Conservation (phyloP, 176 grass and related monocot genomes). For the Triticum monococcum region DNA sequence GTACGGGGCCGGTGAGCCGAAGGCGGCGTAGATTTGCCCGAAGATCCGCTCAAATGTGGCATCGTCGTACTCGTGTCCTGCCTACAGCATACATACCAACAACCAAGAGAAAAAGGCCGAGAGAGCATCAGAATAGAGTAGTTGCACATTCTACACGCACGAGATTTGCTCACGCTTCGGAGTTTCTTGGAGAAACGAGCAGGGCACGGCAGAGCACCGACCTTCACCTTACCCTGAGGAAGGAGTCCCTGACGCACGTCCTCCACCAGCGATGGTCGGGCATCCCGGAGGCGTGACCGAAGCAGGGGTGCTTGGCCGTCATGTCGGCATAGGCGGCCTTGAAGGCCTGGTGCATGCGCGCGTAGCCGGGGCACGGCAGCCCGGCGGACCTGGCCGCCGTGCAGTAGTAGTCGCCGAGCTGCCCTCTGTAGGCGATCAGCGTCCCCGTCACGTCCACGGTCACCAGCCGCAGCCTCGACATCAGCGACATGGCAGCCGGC, state of each 20-base stretch:
- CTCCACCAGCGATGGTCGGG: conserved; percentile 75
- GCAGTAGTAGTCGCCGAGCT: conserved; percentile 92
- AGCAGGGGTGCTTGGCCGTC: conserved; percentile 62
- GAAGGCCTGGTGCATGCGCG: conserved; percentile 74
- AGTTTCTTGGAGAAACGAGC: too few species aligned
- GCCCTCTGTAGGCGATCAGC: conserved; percentile 73
- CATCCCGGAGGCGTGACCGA: conserved; percentile 64
- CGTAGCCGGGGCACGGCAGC: conserved; percentile 74
- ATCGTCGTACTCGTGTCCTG: conserved; percentile 72
- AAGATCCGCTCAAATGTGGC: conserved; percentile 81
- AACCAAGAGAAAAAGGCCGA: too few species aligned
- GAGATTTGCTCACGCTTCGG: too few species aligned
- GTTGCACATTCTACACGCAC: too few species aligned
- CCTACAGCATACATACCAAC: conserved; percentile 29
- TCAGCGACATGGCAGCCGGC: conserved; percentile 47
- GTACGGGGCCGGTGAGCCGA: conserved; percentile 80
- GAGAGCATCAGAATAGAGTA: too few species aligned
- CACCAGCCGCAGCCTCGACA: conserved; percentile 75
- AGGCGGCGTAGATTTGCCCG: conserved; percentile 60
- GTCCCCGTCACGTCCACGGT: conserved; percentile 90
- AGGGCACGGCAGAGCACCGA: not conserved
- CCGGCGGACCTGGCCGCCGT: conserved; percentile 78
- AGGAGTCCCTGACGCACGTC: conserved; percentile 79
- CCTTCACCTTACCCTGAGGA: conserved; percentile 56
- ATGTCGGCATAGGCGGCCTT: conserved; percentile 75